Percentiles rank a stretch among this genome's conserved stretches.
These are phyloP conservation scores for Batkoa obscura DNA, from an alignment of 371 early-diverging fungal genomes.

Conservation along the genomic window DNA sequence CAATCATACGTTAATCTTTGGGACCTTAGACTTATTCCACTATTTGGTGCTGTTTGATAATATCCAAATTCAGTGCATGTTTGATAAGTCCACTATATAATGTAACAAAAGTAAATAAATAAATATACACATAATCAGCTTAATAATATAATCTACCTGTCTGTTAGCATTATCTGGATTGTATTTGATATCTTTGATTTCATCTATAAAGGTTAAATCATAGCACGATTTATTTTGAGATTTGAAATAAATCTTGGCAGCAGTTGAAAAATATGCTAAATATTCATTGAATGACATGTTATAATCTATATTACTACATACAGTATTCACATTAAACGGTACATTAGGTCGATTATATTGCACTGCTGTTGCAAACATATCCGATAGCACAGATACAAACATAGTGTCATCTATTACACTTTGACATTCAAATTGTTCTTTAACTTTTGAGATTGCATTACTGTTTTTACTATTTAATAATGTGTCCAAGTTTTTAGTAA, in stretches of 20 bases:
- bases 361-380: background rate
- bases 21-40: conserved; percentile 19
- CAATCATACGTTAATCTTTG: conserved; percentile 9
- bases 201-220: background rate
- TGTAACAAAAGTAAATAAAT: too few relatives aligned
- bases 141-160: too few relatives aligned
- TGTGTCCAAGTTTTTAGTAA: background rate
- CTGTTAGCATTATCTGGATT: background rate
- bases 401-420: background rate
- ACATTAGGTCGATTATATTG: conserved; percentile 2
- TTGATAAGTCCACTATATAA: conserved; percentile 16
- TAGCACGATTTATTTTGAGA: background rate
- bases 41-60: conserved; percentile 31
- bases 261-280: background rate
- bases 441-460: background rate
- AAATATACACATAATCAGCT: too few relatives aligned
- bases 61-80: conserved; percentile 48
- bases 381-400: background rate
- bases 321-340: background rate
- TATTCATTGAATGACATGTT: background rate
- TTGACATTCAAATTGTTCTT: background rate
- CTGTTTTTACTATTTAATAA: background rate
- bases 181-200: background rate
- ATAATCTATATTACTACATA: conserved; percentile 9
- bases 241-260: background rate